phyloP scores from a whole-genome alignment of 257 asterid species.

The Solanum raphanifolium region DNA sequence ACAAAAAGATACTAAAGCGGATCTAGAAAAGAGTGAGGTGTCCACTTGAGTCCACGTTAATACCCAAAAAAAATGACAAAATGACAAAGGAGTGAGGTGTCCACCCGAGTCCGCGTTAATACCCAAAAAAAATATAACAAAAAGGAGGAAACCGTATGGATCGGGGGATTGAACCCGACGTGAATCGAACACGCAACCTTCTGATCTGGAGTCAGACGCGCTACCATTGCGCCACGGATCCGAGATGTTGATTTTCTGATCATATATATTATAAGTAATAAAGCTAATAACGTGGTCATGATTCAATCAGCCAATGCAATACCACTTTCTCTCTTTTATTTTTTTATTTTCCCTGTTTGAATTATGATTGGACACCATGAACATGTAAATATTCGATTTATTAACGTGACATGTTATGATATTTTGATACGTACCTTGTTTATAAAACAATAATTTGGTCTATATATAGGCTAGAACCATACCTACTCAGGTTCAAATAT shows the following conservation, averaged over 20 bases:
- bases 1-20: too few relatives aligned
- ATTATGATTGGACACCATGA: neutral
- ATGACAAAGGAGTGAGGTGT: too few relatives aligned
- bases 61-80: too few relatives aligned
- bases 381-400: neutral
- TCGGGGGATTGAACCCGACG: slow-evolving; percentile 76
- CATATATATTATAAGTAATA: neutral
- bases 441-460: neutral
- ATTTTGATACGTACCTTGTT: neutral
- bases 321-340: too few relatives aligned
- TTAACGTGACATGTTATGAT: neutral
- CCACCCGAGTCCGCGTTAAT: too few relatives aligned
- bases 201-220: slow-evolving; percentile 99
- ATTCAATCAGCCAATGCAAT: too few relatives aligned
- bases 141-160: neutral
- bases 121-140: neutral
- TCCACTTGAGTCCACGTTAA: too few relatives aligned
- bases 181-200: slow-evolving; percentile 99
- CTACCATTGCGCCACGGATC: slow-evolving; percentile 97
- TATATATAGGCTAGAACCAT: too few relatives aligned
- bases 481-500: too few relatives aligned
- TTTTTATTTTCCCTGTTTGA: neutral
- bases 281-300: neutral
- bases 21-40: too few relatives aligned
- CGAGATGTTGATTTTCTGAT: fast-evolving